Evolutionary conservation across 2,329 filamentous ascomycete genomes (phyloP), one percentile per base, ranked within the genome.

Genomic region (Gnomoniopsis smithogilvyi): DNA sequence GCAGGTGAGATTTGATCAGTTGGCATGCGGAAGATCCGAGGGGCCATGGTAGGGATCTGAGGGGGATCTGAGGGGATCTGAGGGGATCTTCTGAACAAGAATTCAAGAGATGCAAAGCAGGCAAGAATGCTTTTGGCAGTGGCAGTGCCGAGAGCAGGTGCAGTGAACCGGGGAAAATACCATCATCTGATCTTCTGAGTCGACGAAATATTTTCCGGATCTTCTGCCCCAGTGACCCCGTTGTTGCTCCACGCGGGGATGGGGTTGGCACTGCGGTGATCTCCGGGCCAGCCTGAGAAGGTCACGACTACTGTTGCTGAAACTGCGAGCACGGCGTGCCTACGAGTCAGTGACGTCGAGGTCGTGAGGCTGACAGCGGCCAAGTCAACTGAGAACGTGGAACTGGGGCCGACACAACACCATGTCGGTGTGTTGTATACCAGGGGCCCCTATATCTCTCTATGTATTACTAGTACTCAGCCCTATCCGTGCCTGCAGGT

Each of bases 121-220:
- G 26, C 26, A 41, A 49, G 46, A 36, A 26, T 30, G 53, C 45
- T 12, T 19, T 21, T 26, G 41, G 38, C 12, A 41, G 38, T 38
- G 34, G 34, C 34, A 38, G 34, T 15, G 10, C 15, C 34, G 34
- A 15, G 10, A 15, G 34, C 34, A 15, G 10, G 34, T 41, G 49
- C 43, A 45, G 38, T 61, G 51, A 54, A 36, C 56, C 56, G 59
- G 59, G 56, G 51, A 52, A 57, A 47, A 41, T 15, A 24, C 33
- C 48, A 55, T 55, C 56, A 56, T 62, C 60, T 62, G 60, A 56
- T 62, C 41, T 62, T 62, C 43, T 56, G 56, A 62, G 52, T 62
- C 56, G 56, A 56, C 47, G 38, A 62, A 62, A 59, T 48, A 36
- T 52, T 62, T 52, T 62, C 60, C 56, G 60, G 34, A 53, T 54